Evolutionary conservation across 2,329 filamentous ascomycete species (phyloP).

Genomic region (Fusarium papillatum): DNA sequence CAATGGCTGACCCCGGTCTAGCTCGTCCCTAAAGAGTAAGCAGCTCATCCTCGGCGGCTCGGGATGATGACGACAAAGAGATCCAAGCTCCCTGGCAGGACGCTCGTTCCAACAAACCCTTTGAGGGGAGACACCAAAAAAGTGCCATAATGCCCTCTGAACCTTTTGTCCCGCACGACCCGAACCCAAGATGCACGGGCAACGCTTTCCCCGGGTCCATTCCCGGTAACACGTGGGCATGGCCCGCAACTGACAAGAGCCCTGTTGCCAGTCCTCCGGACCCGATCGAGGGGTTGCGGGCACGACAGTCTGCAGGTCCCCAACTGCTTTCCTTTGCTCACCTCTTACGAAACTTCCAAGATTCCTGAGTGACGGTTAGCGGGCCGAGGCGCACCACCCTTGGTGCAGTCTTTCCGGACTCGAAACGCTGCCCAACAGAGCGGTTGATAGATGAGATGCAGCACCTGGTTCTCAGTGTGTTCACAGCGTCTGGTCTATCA

Average conservation of each 20-base stretch:
- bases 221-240: constrained; percentile 6
- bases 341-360: background rate
- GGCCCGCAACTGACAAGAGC: background rate
- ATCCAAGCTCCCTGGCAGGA: constrained; percentile 5
- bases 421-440: background rate
- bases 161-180: background rate
- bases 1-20: background rate
- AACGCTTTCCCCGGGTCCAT: background rate
- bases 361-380: background rate
- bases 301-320: background rate
- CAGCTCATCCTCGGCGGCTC: background rate
- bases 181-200: background rate
- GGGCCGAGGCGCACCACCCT: background rate
- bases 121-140: background rate
- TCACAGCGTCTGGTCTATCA: background rate
- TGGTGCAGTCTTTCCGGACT: background rate
- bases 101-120: background rate
- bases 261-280: background rate
- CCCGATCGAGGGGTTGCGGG: background rate
- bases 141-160: background rate
- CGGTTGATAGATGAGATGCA: background rate
- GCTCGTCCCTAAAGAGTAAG: background rate
- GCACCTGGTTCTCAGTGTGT: background rate
- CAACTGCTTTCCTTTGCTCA: background rate
- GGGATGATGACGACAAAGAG: constrained; percentile 1